Evolutionary conservation across 2,329 filamentous ascomycete species (phyloP), one percentile per base, ranked within the genome.

Genomic region (Microascus cirrosus): DNA sequence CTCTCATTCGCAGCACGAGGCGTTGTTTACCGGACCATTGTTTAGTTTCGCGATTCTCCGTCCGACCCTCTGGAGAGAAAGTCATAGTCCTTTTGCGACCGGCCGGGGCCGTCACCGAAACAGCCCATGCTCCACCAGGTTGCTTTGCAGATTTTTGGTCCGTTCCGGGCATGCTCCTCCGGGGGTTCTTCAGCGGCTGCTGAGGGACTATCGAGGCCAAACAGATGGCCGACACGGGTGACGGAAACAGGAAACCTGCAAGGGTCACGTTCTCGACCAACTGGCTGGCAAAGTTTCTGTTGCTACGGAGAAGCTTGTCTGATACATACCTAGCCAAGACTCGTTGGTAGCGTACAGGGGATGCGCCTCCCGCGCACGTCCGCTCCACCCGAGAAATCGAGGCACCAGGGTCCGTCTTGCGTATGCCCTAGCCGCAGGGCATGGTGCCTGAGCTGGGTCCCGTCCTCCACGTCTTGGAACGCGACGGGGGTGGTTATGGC

Each of bases 321-420:
- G 45, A 50, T 22, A 50, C 45, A 50, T 50, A 15, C 39, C 8
- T 18, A n/a, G 20, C 11, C 45, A 50, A 50, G 45, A 20, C n/a
- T 24, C 22, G 45, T 50, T 50, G 20, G 22, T 12, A 15, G 36
- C 12, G 36, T 20, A 22, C 45, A 50, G 45, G 24, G 45, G 11
- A 34, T 22, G 13, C 39, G 28, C 42, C 11, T 28, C 55, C 24
- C 32, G 48, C 55, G 55, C 55, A 57, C 55, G 55, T 57, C 48
- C 55, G 18, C 55, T n/a, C 42, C 39, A 50, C 18, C 22, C 20
- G 28, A 28, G 48, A 45, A 53, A 32, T 25, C 55, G 48, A 51
- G 24, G 55, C 48, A 53, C 15, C 55, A 57, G 55, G 48, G 55
- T 53, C 55, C 39, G 24, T 51, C 28, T 13, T 51, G 28, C 55